A percentile compares a stretch with the other conserved stretches of the same genome.
phyloP scores from a whole-genome alignment of 176 grass and related monocot species.

The Paspalum vaginatum region DNA sequence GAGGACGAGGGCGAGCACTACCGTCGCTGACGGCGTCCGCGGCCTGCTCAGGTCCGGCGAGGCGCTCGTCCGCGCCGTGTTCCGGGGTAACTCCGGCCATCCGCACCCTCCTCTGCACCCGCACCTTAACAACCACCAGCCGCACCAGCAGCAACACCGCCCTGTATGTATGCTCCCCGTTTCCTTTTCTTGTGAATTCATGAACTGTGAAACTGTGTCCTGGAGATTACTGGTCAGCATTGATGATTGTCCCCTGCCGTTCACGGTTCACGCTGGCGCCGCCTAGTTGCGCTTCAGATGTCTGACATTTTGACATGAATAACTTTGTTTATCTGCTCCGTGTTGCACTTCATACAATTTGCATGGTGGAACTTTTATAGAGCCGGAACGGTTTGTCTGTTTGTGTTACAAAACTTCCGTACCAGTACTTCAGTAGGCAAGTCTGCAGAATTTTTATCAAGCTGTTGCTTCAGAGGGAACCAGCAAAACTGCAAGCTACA shows the following conservation, averaged over 20 bases:
- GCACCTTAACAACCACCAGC: not conserved
- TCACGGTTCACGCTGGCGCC: not conserved
- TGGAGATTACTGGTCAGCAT: not conserved
- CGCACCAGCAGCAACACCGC: not conserved
- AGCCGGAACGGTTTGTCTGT: not conserved
- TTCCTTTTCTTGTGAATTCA: not conserved
- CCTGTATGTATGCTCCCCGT: constrained; percentile 25
- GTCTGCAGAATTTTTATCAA: not conserved
- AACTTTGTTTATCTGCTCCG: not conserved
- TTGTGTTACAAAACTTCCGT: not conserved
- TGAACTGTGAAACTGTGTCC: not conserved
- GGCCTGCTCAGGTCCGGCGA: constrained; percentile 45
- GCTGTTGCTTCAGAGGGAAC: not conserved
- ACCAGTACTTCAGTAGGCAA: not conserved
- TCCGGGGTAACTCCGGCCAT: constrained; percentile 22
- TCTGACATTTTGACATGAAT: not conserved
- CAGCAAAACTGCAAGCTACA: not conserved
- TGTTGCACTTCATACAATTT: not conserved
- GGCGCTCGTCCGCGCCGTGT: constrained; percentile 43
- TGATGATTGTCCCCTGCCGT: not conserved
- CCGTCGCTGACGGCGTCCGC: constrained; percentile 32
- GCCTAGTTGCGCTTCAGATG: not conserved
- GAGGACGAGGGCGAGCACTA: constrained; percentile 21
- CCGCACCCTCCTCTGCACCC: not conserved
- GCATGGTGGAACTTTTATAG: not conserved